Evolutionary conservation across 768 basidiomycete species (phyloP).

Genomic region (Lactarius sanguifluus): DNA sequence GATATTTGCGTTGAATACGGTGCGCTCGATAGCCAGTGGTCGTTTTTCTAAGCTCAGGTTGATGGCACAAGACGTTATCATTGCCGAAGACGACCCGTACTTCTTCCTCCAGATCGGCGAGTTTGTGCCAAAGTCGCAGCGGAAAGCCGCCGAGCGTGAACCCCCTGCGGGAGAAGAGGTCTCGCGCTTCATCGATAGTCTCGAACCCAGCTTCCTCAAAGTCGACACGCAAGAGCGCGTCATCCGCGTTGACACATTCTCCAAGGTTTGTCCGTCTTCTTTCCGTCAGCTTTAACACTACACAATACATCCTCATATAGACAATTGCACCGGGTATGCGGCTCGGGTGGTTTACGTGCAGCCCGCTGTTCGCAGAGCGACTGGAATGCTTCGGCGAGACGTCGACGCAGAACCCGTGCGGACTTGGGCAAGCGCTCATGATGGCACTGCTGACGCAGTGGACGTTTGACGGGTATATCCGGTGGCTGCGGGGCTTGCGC

Average conservation of each 20-base stretch:
- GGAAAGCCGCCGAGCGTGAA: conserved; percentile 26
- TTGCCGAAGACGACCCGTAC: conserved; percentile 85
- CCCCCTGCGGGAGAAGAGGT: conserved; percentile 38
- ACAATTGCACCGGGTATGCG: conserved; percentile 77
- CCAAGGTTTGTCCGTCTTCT: conserved; percentile 49
- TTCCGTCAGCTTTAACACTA: conserved; percentile 22
- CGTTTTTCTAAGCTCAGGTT: background rate
- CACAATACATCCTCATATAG: conserved; percentile 39
- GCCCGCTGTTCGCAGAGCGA: conserved; percentile 71
- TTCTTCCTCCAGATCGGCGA: conserved; percentile 66
- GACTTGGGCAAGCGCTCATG: conserved; percentile 68
- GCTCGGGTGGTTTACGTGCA: conserved; percentile 79
- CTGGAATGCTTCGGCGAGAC: conserved; percentile 69
- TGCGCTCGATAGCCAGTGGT: conserved; percentile 33
- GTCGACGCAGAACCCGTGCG: conserved; percentile 67
- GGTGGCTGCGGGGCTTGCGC: conserved; percentile 70
- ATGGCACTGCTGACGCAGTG: conserved; percentile 62
- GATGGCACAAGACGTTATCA: conserved; percentile 56
- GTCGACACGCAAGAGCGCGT: conserved; percentile 82
- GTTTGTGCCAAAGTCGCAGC: conserved; percentile 49
- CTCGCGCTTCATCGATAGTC: conserved; percentile 48
- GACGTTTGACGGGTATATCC: conserved; percentile 68
- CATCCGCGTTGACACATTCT: conserved; percentile 78
- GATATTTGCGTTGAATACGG: conserved; percentile 81
- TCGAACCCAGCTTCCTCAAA: conserved; percentile 63